phyloP scores from a whole-genome alignment of 805 yeast species.

The Nakazawaea wyomingensis region DNA sequence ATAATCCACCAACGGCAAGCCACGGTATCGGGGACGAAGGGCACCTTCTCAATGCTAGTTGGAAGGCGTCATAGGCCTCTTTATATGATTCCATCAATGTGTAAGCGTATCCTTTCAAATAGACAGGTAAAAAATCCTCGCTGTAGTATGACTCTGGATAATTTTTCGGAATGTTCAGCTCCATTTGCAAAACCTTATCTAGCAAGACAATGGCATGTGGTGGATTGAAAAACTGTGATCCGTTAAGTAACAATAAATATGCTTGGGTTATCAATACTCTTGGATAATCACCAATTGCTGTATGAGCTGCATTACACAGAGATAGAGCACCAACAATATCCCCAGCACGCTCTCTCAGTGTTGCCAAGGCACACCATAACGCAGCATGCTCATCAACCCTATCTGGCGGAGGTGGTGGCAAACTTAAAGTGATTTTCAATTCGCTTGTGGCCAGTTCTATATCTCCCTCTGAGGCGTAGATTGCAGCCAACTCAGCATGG shows the following conservation, averaged over 20 bases:
- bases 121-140: conserved; percentile 57
- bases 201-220: conserved; percentile 32
- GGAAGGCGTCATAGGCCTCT: conserved; percentile 50
- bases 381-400: conserved; percentile 42
- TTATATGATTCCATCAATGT: conserved; percentile 40
- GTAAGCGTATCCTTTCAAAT: conserved; percentile 48
- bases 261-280: conserved; percentile 44
- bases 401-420: conserved; percentile 43
- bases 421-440: conserved; percentile 41
- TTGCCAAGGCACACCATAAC: conserved; percentile 48
- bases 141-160: conserved; percentile 19
- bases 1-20: conserved; percentile 61
- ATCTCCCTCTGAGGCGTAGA: conserved; percentile 48
- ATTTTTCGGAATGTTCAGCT: conserved; percentile 14
- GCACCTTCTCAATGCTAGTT: conserved; percentile 48
- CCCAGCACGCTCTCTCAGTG: conserved; percentile 46
- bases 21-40: conserved; percentile 55
- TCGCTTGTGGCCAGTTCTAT: conserved; percentile 45
- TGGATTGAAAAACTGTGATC: conserved; percentile 27
- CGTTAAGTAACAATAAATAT: conserved; percentile 37
- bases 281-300: conserved; percentile 38
- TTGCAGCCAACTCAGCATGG: conserved; percentile 51
- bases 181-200: conserved; percentile 26
- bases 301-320: conserved; percentile 44
- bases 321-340: conserved; percentile 44